Conservation (phyloP, 75 land plant genomes). For the Isoetes taiwanensis region DNA sequence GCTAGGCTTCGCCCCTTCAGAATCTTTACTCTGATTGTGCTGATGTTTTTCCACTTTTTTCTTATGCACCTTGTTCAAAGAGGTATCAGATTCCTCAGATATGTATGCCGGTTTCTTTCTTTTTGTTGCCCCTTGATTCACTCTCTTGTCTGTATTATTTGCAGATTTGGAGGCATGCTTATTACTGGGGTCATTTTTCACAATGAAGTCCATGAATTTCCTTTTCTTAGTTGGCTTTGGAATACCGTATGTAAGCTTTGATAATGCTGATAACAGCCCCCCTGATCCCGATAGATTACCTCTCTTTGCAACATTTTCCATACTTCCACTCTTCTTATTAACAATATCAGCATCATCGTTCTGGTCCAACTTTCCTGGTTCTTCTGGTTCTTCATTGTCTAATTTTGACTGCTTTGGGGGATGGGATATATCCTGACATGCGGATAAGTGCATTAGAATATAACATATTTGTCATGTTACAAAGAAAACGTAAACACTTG, state of each 20-base stretch:
- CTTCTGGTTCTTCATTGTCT: not conserved
- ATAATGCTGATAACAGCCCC: not conserved
- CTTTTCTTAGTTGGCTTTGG: not conserved
- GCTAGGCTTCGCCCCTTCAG: constrained; percentile 13
- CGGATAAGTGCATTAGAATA: not conserved
- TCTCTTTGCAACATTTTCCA: constrained; percentile 10
- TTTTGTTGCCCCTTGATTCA: constrained; percentile 17
- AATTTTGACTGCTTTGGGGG: not conserved
- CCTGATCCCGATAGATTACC: not conserved
- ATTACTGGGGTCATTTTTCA: not conserved
- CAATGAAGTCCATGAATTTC: not conserved
- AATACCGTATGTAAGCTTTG: not conserved
- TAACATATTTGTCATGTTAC: not conserved
- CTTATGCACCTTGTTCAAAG: constrained; percentile 15
- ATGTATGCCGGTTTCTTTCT: not conserved
- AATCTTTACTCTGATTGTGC: constrained; percentile 27
- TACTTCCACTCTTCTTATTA: constrained; percentile 26
- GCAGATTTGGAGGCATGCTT: not conserved
- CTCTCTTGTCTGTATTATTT: constrained; percentile 2
- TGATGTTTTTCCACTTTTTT: constrained; percentile 28
- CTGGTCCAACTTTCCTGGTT: constrained; percentile 9
- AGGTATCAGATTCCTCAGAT: constrained; percentile 11
- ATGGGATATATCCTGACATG: not conserved
- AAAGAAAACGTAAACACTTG: not conserved
- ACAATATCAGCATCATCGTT: constrained; percentile 30